Base-by-base conservation (phyloP, 2,329 filamentous ascomycete genomes). In the Trichoderma sp. region DNA sequence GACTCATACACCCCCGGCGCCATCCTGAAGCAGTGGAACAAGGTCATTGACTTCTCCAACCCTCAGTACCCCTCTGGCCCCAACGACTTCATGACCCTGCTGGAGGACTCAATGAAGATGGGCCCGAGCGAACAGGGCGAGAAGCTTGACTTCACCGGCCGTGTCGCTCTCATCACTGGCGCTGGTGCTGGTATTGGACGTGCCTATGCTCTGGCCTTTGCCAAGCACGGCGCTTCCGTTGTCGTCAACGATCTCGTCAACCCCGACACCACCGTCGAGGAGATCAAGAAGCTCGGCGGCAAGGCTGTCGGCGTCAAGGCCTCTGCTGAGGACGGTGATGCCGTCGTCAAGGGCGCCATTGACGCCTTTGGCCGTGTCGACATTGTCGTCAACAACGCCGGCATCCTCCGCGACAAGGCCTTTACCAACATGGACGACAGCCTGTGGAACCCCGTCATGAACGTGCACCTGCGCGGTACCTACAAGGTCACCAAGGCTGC, bases 401-500 rank as follows among this genome's bases (percentile, higher is more conserved):
- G 96, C 79, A 99, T 99, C 77, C 90, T 99, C 69, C 91, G 96
- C 63, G 96, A 99, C 87, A 98, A 98, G 90, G 95, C 96, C 53
- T 99, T 99, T 82, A 88, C 88, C 83, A 98, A 98, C 87, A 98
- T 99, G 95, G 93, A 95, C 73, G 96, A 99, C 81, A 91, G 90
- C 79, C 88, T 94, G 79, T 99, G 96, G 95, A 91, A 98, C 78
- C 89, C 93, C 71, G 95, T 99, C 78, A 84, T 98, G 84, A 93
- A 94, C 77, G 94, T 98, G 71, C 96, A 99, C 83, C 89, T 97
- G 60, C 90, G 93, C 76, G 95, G 96, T 76, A 99, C 96, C 73
- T 99, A 97, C 86, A 97, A 97, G 86, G 90, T 95, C 75, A 95
- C 94, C 80, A 98, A 97, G 89, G 96, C 96, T 73, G 96, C 96